Conservation (phyloP, 345 rosid genomes). For the Linum tenue region DNA sequence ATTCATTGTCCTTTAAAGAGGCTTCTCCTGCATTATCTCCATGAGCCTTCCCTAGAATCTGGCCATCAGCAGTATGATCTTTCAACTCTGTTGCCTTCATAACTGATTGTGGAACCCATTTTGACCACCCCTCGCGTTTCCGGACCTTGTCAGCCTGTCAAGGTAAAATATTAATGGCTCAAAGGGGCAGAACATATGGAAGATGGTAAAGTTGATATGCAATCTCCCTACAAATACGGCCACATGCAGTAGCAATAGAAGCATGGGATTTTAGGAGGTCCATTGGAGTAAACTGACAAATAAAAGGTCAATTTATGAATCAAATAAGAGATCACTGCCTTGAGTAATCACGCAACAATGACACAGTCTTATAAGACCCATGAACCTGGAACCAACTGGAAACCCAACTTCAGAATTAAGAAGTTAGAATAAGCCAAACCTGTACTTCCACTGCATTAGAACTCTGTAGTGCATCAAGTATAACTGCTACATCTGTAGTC, state of each 20-base stretch:
- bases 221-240: neutral
- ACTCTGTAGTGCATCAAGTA: slow-evolving; percentile 63
- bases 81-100: slow-evolving; percentile 17
- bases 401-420: neutral
- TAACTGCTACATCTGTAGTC: slow-evolving; percentile 63
- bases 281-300: neutral
- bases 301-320: neutral
- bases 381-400: neutral
- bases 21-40: too few species aligned
- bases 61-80: slow-evolving; percentile 30
- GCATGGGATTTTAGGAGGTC: neutral
- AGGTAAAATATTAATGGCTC: slow-evolving; percentile 6
- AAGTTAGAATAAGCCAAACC: slow-evolving; percentile 38
- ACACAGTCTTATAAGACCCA: neutral
- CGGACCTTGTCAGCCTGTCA: slow-evolving; percentile 69
- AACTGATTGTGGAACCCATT: slow-evolving; percentile 48
- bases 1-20: neutral
- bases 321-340: neutral
- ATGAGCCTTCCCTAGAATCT: neutral
- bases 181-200: neutral
- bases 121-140: slow-evolving; percentile 62
- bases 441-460: slow-evolving; percentile 65
- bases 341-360: neutral
- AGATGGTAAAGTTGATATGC: neutral
- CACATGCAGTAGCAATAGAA: neutral